Percentiles rank a stretch among this genome's conserved stretches.
Evolutionary conservation across 805 yeast species (phyloP).

Genomic region (Yarrowia sp.): DNA sequence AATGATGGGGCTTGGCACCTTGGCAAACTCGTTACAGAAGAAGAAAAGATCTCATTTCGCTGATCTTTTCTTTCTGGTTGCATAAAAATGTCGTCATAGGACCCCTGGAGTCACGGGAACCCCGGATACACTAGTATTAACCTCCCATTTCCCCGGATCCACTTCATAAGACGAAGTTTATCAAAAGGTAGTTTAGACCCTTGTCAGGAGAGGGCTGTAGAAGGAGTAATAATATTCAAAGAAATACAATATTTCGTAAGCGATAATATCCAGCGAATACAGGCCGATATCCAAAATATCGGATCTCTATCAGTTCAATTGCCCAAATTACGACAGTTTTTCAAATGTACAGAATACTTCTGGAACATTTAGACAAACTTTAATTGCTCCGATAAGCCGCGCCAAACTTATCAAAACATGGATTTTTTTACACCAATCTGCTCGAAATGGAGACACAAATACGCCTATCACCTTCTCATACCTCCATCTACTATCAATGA

Average conservation of each 20-base stretch:
- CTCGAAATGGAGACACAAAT: not conserved
- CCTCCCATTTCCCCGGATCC: not conserved
- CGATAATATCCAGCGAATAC: not conserved
- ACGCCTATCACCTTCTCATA: not conserved
- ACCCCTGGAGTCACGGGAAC: not conserved
- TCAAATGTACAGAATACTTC: not conserved
- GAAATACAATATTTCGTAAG: not conserved
- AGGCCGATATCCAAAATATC: not conserved
- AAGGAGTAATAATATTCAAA: not conserved
- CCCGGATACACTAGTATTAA: no score
- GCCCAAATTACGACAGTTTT: not conserved
- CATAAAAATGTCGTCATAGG: not conserved
- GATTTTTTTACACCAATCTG: not conserved
- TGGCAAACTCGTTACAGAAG: not conserved
- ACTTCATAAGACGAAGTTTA: not conserved
- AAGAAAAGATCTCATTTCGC: not conserved
- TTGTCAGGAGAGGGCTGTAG: not conserved
- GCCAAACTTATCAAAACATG: not conserved
- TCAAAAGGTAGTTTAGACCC: not conserved
- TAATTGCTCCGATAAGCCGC: not conserved
- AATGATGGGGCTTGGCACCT: not conserved
- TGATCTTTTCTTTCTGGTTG: not conserved
- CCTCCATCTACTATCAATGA: no score
- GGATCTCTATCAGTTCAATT: not conserved
- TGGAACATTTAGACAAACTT: not conserved